These are phyloP conservation scores for Calocybe cyanea DNA, from an alignment of 768 basidiomycete species.

Conservation along the genomic window DNA sequence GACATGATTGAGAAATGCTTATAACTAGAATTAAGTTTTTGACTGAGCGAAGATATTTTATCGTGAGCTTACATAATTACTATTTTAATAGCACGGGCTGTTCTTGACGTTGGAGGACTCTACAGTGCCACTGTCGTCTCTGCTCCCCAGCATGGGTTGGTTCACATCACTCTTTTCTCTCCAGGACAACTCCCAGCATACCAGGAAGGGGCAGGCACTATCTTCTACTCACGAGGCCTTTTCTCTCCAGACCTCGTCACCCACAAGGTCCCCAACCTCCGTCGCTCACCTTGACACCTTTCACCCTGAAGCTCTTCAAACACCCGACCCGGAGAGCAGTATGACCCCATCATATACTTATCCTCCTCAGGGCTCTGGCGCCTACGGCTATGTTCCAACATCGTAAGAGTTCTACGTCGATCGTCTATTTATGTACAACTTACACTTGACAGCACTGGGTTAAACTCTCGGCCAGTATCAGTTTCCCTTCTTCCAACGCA, in stretches of 20 bases:
- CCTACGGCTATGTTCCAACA: constrained; percentile 60
- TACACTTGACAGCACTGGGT: constrained; percentile 27
- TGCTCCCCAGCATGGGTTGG: constrained; percentile 59
- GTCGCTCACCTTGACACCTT: constrained; percentile 51
- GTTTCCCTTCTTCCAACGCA: constrained; percentile 68
- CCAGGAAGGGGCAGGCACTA: constrained; percentile 62
- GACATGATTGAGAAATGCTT: constrained; percentile 7
- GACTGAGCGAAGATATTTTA: too few relatives aligned
- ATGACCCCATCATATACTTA: constrained; percentile 65
- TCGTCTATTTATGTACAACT: constrained; percentile 10
- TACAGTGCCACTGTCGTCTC: too few relatives aligned
- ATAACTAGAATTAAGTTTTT: constrained; percentile 3
- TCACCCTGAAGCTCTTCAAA: constrained; percentile 47
- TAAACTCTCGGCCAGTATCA: constrained; percentile 42
- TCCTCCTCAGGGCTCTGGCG: constrained; percentile 58
- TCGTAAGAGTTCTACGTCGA: constrained; percentile 36
- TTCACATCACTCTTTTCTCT: constrained; percentile 59
- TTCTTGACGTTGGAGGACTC: too few relatives aligned
- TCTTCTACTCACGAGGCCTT: constrained; percentile 86
- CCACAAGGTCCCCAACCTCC: constrained; percentile 33
- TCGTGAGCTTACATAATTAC: too few relatives aligned
- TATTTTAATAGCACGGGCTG: too few relatives aligned
- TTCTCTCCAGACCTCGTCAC: constrained; percentile 75
- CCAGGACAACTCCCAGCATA: constrained; percentile 41
- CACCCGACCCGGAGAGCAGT: constrained; percentile 45